Conservation (phyloP, 345 rosid species). For the Camelina hispida region DNA sequence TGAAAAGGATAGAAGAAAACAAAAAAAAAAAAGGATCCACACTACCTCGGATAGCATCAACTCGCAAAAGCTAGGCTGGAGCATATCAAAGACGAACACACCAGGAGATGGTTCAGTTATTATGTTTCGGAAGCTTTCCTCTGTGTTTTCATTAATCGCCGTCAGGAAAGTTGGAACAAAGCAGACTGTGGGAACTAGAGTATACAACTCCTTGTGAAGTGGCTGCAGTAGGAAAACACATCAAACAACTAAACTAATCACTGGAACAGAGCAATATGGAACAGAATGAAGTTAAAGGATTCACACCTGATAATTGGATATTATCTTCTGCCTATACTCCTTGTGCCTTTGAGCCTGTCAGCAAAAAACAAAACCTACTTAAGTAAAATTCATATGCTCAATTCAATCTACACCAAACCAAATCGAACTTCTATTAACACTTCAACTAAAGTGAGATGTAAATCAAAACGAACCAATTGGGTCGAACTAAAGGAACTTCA, state of each 20-base stretch:
- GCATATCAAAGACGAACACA: conserved; percentile 79
- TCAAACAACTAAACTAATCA: conserved; percentile 18
- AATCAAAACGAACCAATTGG: not conserved
- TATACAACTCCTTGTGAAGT: conserved; percentile 64
- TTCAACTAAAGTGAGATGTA: not conserved
- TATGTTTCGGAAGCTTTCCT: conserved; percentile 75
- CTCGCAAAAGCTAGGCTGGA: conserved; percentile 76
- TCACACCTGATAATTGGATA: conserved; percentile 72
- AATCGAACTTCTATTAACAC: not conserved
- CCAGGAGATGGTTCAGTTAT: conserved; percentile 78
- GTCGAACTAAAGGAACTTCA: not conserved
- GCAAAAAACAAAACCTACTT: not conserved
- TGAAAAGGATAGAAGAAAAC: not conserved
- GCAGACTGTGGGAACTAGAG: conserved; percentile 55
- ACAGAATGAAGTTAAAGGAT: conserved; percentile 9
- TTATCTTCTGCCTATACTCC: conserved; percentile 81
- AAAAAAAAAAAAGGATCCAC: conserved; percentile 1
- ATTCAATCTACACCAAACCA: conserved; percentile 3
- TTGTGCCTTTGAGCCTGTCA: conserved; percentile 74
- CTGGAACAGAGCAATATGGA: not conserved
- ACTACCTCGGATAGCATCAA: conserved; percentile 77
- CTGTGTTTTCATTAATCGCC: conserved; percentile 68
- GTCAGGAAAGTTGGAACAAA: conserved; percentile 72
- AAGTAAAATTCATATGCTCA: not conserved
- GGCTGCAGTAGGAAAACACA: conserved; percentile 64